Evolutionary conservation across 441 rosid genomes (phyloP).

Genomic region (Syzygium syzygioides): DNA sequence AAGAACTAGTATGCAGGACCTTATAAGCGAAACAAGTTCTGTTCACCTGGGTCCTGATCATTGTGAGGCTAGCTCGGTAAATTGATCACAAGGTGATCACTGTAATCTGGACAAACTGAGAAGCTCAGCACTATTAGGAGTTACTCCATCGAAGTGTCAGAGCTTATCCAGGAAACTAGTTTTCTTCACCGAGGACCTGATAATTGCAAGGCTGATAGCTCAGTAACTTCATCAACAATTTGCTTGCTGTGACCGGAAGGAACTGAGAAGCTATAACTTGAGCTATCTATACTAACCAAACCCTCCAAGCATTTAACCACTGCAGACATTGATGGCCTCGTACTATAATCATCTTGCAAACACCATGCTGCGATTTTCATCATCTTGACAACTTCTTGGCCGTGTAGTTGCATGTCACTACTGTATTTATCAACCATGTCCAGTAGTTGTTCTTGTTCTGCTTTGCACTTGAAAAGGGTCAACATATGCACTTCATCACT

Average conservation of each 20-base stretch:
- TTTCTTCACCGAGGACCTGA: background rate
- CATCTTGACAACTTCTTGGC: slow-evolving; percentile 6
- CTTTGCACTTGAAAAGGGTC: slow-evolving; percentile 4
- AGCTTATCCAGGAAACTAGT: background rate
- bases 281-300: background rate
- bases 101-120: background rate
- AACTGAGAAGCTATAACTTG: background rate
- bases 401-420: background rate
- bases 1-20: background rate
- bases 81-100: background rate
- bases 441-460: background rate
- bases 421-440: slow-evolving; percentile 12
- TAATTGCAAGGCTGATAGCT: background rate
- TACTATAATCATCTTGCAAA: slow-evolving; percentile 16
- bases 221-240: background rate
- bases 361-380: slow-evolving; percentile 20
- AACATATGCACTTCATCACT: slow-evolving; percentile 10
- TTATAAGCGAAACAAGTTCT: background rate
- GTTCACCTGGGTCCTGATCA: background rate
- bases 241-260: background rate
- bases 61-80: background rate
- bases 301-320: slow-evolving; percentile 9
- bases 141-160: background rate
- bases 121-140: background rate
- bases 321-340: slow-evolving; percentile 24